A percentile compares a stretch with the other conserved stretches of the same genome.
These are phyloP conservation scores for Lichtheimia ornata DNA, from an alignment of 371 early-diverging fungal genomes.

Conservation along the genomic window DNA sequence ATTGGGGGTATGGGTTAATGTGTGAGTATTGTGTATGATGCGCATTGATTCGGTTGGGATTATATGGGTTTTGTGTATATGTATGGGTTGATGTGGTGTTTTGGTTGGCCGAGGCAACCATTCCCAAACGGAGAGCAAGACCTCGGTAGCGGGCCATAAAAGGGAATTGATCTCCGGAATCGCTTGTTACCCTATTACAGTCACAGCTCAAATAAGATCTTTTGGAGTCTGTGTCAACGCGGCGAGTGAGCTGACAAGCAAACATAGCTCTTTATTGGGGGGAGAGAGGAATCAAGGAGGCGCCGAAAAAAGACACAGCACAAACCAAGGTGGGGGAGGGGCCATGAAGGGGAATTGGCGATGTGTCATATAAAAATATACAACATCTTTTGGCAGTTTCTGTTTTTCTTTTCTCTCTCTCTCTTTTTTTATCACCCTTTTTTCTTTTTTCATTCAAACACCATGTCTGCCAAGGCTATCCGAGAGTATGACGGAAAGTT, in stretches of 20 bases:
- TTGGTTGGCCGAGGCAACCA: conserved; percentile 12
- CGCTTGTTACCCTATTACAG: neutral
- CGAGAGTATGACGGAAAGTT: conserved; percentile 97
- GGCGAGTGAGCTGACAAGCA: too few species aligned
- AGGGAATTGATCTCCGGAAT: conserved; percentile 6
- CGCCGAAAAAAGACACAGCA: neutral
- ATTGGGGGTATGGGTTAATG: too few species aligned
- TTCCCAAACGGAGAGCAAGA: conserved; percentile 7
- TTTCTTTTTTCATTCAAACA: conserved; percentile 8
- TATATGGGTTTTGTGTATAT: too few species aligned
- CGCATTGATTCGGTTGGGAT: too few species aligned
- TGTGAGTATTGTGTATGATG: too few species aligned
- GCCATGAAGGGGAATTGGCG: too few species aligned
- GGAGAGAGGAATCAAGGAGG: neutral
- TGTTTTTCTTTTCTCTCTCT: conserved; percentile 8
- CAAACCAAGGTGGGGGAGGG: too few species aligned
- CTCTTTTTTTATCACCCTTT: conserved; percentile 1
- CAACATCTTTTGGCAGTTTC: conserved; percentile 1
- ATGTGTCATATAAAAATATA: too few species aligned
- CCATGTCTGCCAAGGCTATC: conserved; percentile 96
- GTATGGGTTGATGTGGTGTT: too few species aligned
- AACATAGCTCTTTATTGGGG: neutral
- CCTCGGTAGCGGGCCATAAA: conserved; percentile 14
- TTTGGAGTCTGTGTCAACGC: too few species aligned
- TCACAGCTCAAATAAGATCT: conserved; percentile 7